phyloP scores from a whole-genome alignment of 1,139 yeast genomes.

The Meyerozyma guilliermondii region DNA sequence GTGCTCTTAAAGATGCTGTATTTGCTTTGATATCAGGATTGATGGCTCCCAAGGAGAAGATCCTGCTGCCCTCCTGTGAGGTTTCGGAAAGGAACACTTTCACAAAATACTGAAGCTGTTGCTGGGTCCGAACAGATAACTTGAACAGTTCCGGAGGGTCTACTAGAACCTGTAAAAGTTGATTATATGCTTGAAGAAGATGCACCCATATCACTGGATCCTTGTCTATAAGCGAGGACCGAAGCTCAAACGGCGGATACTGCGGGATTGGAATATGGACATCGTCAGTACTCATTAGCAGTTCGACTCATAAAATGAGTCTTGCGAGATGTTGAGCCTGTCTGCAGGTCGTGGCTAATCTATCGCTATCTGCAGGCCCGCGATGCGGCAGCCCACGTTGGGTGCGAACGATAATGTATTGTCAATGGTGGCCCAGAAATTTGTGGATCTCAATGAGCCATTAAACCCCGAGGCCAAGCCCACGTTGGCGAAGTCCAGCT shows the following conservation, averaged over 20 bases:
- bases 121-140: conserved; percentile 49
- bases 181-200: conserved; percentile 57
- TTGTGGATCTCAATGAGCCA: conserved; percentile 49
- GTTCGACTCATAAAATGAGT: too few relatives aligned
- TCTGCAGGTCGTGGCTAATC: not conserved
- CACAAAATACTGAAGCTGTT: conserved; percentile 53
- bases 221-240: conserved; percentile 70
- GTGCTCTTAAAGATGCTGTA: conserved; percentile 40
- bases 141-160: conserved; percentile 23
- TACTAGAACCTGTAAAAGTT: conserved; percentile 42
- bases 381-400: conserved; percentile 1
- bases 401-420: not conserved
- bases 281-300: conserved; percentile 5
- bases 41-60: conserved; percentile 63
- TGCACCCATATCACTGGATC: conserved; percentile 84
- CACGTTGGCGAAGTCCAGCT: conserved; percentile 36
- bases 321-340: not conserved
- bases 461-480: conserved; percentile 46
- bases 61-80: conserved; percentile 51
- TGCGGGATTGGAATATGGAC: conserved; percentile 53
- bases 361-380: too few relatives aligned
- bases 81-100: conserved; percentile 56
- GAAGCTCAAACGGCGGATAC: conserved; percentile 66
- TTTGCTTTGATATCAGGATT: conserved; percentile 62
- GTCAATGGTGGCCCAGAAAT: conserved; percentile 32